A percentile compares a stretch with the other conserved stretches of the same genome.
Conservation (phyloP, 306 rosid species). For the Phaseolus lunatus region DNA sequence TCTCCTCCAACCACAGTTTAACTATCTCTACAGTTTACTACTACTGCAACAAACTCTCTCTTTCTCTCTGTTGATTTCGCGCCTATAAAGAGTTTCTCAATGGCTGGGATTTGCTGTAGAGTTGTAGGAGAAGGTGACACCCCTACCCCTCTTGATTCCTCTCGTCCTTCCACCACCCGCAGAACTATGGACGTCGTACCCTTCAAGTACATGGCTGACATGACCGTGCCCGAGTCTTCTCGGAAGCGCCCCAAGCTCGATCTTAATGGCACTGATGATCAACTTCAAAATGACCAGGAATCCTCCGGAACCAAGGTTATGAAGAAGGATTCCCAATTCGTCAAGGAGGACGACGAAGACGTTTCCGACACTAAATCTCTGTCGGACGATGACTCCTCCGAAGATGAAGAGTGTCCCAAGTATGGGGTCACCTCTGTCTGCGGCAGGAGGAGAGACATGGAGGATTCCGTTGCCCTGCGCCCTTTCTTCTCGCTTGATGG, state of each 20-base stretch:
- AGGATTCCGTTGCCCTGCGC: slow-evolving; percentile 73
- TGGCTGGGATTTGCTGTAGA: slow-evolving; percentile 94
- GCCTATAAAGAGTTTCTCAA: background rate
- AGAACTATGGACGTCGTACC: slow-evolving; percentile 59
- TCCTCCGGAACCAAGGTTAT: background rate
- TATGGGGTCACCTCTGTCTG: slow-evolving; percentile 84
- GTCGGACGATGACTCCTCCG: background rate
- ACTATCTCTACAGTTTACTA: too few species aligned
- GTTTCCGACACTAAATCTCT: background rate
- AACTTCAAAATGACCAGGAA: slow-evolving; percentile 16
- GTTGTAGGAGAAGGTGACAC: slow-evolving; percentile 74
- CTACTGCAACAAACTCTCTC: background rate
- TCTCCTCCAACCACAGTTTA: background rate
- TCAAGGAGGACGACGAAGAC: background rate
- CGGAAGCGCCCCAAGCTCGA: slow-evolving; percentile 65
- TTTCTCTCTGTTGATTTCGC: background rate
- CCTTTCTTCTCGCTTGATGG: slow-evolving; percentile 43
- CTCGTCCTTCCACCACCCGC: slow-evolving; percentile 50
- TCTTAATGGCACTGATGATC: slow-evolving; percentile 33
- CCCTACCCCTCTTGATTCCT: slow-evolving; percentile 50
- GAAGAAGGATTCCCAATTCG: background rate
- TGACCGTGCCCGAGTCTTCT: slow-evolving; percentile 38
- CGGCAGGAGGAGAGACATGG: slow-evolving; percentile 94
- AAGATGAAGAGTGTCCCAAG: slow-evolving; percentile 38
- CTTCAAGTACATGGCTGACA: slow-evolving; percentile 54